Conservation (phyloP, 805 yeast species). For the Candida khao-thaluensis region DNA sequence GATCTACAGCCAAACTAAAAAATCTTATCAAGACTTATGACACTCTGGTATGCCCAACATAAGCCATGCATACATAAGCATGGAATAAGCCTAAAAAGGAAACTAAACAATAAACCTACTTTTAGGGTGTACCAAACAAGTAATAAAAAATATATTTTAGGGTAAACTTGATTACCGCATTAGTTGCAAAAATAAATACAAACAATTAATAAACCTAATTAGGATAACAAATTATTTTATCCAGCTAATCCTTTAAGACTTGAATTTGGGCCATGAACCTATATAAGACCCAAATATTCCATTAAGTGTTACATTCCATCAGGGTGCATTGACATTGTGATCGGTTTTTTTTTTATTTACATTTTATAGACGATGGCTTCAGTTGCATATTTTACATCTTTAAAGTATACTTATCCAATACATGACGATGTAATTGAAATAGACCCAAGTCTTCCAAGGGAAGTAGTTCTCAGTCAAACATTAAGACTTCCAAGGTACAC, state of each 20-base stretch:
- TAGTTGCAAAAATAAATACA: slow-evolving; percentile 13
- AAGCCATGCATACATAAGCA: background rate
- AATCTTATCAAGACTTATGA: too few relatives aligned
- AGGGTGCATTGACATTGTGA: background rate
- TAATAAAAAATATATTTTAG: background rate
- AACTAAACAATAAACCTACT: background rate
- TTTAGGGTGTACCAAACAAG: background rate
- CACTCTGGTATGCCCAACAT: background rate
- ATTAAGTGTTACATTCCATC: too few relatives aligned
- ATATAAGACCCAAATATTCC: background rate
- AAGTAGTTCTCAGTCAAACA: slow-evolving; percentile 18
- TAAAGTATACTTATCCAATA: slow-evolving; percentile 16
- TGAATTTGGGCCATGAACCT: background rate
- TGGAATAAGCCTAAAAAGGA: slow-evolving; percentile 1
- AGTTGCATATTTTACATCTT: slow-evolving; percentile 13
- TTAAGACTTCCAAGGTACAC: slow-evolving; percentile 17
- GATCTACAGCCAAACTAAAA: too few relatives aligned
- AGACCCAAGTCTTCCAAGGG: slow-evolving; percentile 15
- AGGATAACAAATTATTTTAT: slow-evolving; percentile 6
- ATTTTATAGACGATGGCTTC: slow-evolving; percentile 3
- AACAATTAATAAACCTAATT: slow-evolving; percentile 16
- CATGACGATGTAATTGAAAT: slow-evolving; percentile 12
- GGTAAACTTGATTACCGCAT: slow-evolving; percentile 3
- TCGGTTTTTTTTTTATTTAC: background rate
- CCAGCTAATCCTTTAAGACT: too few relatives aligned